Evolutionary conservation across 2,329 filamentous ascomycete genomes (phyloP).

Genomic region (Nannizziopsis barbatae): DNA sequence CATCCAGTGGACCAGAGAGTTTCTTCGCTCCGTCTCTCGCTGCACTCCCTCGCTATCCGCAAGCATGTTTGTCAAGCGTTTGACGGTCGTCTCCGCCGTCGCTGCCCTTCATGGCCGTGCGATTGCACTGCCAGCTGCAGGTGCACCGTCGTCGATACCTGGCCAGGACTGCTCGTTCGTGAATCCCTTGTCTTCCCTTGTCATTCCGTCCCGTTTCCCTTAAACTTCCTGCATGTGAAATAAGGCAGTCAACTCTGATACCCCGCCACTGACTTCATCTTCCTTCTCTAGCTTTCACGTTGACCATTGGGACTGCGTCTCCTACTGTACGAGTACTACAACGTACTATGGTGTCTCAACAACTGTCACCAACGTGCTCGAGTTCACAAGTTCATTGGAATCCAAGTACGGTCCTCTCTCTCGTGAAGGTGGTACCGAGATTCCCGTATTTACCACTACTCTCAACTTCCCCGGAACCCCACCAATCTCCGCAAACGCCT

Average conservation of each 20-base stretch:
- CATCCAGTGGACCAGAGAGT: background rate
- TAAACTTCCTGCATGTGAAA: background rate
- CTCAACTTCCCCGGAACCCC: slow-evolving; percentile 5
- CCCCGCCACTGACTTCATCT: too few relatives aligned
- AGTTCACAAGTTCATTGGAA: slow-evolving; percentile 5
- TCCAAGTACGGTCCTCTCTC: slow-evolving; percentile 2
- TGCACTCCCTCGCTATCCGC: background rate
- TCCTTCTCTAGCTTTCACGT: background rate
- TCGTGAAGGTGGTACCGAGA: background rate
- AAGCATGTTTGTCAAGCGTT: background rate
- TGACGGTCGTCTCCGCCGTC: background rate
- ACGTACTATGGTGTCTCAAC: background rate
- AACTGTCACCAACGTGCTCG: too few relatives aligned
- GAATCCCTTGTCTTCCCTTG: background rate
- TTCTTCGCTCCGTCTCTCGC: background rate
- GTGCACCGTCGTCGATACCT: background rate
- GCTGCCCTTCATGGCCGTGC: background rate
- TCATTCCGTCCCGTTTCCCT: background rate
- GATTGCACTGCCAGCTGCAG: background rate
- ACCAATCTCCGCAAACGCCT: slow-evolving; percentile 4
- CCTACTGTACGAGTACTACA: background rate
- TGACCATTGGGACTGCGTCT: slow-evolving; percentile 7
- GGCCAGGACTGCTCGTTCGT: slow-evolving; percentile 3
- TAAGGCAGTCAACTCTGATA: background rate
- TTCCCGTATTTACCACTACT: slow-evolving; percentile 6